Evolutionary conservation across 2,329 filamentous ascomycete genomes (phyloP).

Genomic region (Tricladium varicosporioides): DNA sequence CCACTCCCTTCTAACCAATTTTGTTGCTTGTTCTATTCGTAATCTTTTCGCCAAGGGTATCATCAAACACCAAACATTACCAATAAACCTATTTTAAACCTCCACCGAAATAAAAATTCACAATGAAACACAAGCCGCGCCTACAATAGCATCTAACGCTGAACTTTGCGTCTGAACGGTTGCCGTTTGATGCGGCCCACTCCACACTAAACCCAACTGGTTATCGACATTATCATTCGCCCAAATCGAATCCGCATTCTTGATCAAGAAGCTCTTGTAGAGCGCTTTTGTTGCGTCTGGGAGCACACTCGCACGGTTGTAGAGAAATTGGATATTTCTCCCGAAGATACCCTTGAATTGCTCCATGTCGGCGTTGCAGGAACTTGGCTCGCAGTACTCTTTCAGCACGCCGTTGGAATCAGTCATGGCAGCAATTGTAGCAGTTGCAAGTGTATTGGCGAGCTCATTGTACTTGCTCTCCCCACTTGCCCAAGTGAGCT

Average conservation of each 20-base stretch:
- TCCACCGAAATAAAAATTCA: slow-evolving; percentile 1
- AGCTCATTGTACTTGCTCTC: slow-evolving; percentile 40
- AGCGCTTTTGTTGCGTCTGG: slow-evolving; percentile 44
- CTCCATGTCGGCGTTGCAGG: slow-evolving; percentile 44
- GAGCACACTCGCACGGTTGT: slow-evolving; percentile 34
- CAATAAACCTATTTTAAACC: background rate
- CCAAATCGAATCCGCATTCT: slow-evolving; percentile 68
- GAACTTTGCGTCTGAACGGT: slow-evolving; percentile 61
- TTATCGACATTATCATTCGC: slow-evolving; percentile 50
- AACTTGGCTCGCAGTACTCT: slow-evolving; percentile 52
- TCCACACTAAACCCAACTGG: slow-evolving; percentile 62
- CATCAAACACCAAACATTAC: background rate
- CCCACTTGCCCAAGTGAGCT: slow-evolving; percentile 52
- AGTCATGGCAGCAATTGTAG: slow-evolving; percentile 46
- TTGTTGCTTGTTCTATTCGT: too few species aligned
- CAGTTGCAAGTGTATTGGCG: slow-evolving; percentile 53
- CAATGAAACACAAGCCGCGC: slow-evolving; percentile 40
- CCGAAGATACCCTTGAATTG: slow-evolving; percentile 75
- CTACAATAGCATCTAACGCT: slow-evolving; percentile 66
- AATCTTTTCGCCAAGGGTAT: too few species aligned
- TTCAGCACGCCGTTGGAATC: slow-evolving; percentile 48
- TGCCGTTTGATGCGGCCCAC: slow-evolving; percentile 54
- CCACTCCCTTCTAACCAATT: too few species aligned
- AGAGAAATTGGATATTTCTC: slow-evolving; percentile 60
- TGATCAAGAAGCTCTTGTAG: slow-evolving; percentile 54